These are phyloP conservation scores for Sporopachydermia cereana DNA, from an alignment of 1,139 yeast species.

Conservation along the genomic window DNA sequence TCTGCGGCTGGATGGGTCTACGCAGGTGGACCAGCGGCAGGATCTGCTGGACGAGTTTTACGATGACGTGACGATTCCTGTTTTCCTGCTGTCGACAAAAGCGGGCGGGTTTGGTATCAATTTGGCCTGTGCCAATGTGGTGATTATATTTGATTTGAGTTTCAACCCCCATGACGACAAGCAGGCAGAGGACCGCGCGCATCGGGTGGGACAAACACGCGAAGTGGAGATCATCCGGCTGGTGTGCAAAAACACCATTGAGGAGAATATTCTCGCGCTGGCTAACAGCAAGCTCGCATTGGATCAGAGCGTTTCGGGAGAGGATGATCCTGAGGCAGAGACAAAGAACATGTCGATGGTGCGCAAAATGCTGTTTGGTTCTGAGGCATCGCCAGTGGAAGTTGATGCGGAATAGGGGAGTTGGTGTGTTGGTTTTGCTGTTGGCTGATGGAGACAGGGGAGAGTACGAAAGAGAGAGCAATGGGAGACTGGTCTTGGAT, in stretches of 20 bases:
- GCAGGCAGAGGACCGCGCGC: constrained; percentile 98
- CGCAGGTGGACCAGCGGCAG: constrained; percentile 88
- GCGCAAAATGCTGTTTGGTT: constrained; percentile 34
- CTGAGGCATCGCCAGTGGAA: background rate
- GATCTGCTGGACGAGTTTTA: constrained; percentile 82
- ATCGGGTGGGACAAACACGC: constrained; percentile 89
- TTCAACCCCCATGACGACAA: constrained; percentile 97
- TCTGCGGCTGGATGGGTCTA: constrained; percentile 83
- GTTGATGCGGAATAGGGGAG: background rate
- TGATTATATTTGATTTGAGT: constrained; percentile 82
- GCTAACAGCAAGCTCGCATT: constrained; percentile 87
- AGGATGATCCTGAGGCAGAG: constrained; percentile 35
- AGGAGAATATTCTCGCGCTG: constrained; percentile 74
- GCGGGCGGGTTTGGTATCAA: constrained; percentile 99
- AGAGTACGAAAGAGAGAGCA: background rate
- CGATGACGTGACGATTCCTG: constrained; percentile 72
- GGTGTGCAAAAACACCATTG: constrained; percentile 67
- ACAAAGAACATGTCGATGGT: constrained; percentile 29
- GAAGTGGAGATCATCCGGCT: constrained; percentile 75
- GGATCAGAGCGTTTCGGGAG: constrained; percentile 53
- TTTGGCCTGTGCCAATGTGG: constrained; percentile 89
- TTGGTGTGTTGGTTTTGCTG: background rate
- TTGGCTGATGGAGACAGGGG: background rate
- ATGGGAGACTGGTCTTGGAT: too few relatives aligned
- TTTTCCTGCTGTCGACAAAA: constrained; percentile 80